phyloP scores from a whole-genome alignment of 805 yeast species.

The Kregervanrija delftensis region DNA sequence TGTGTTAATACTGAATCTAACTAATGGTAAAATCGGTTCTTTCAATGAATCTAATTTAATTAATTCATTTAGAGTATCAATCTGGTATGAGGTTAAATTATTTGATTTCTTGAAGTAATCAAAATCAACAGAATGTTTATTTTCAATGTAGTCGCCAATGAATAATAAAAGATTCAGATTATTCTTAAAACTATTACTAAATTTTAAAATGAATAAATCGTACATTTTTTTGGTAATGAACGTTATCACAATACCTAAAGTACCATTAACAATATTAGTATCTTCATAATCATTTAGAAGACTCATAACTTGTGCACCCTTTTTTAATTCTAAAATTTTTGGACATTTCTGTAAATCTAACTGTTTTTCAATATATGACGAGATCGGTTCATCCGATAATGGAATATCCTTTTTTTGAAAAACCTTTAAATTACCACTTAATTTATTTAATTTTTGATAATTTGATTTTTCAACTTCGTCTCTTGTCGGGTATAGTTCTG shows the following conservation, averaged over 20 bases:
- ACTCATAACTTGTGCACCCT: conserved; percentile 93
- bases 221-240: conserved; percentile 34
- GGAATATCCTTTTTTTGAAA: conserved; percentile 40
- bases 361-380: conserved; percentile 12
- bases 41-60: conserved; percentile 19
- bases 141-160: conserved; percentile 5
- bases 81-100: neutral
- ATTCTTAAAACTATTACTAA: conserved; percentile 4
- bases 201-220: conserved; percentile 13
- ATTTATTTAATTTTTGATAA: conserved; percentile 35
- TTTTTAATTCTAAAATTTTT: conserved; percentile 53
- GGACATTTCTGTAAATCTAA: conserved; percentile 61
- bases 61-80: conserved; percentile 12
- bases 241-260: conserved; percentile 69
- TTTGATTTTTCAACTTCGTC: conserved; percentile 80
- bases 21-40: conserved; percentile 34
- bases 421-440: conserved; percentile 39
- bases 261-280: conserved; percentile 78
- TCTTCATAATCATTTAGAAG: conserved; percentile 62
- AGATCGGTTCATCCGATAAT: conserved; percentile 8
- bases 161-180: conserved; percentile 7
- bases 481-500: conserved; percentile 84
- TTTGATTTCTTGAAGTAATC: conserved; percentile 4
- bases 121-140: conserved; percentile 6
- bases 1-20: conserved; percentile 34